These are phyloP conservation scores for Zygoascus hellenicus DNA, from an alignment of 1,139 yeast genomes.

Conservation along the genomic window DNA sequence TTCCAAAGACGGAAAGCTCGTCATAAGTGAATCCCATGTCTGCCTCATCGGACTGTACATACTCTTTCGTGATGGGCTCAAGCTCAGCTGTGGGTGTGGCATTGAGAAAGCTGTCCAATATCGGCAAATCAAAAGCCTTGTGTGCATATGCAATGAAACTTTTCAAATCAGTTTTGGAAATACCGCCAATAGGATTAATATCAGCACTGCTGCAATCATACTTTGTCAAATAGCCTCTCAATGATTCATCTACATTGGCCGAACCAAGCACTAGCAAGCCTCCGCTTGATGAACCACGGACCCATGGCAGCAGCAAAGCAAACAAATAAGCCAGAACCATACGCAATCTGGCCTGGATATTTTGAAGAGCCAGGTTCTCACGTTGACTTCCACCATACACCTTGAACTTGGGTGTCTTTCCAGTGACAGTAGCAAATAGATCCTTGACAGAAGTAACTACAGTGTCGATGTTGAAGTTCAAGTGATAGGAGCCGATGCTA, in stretches of 20 bases:
- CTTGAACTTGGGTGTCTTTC: constrained; percentile 79
- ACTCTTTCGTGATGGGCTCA: constrained; percentile 87
- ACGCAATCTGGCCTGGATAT: constrained; percentile 90
- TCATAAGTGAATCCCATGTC: constrained; percentile 99
- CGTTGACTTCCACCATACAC: constrained; percentile 89
- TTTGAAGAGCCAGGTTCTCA: constrained; percentile 89
- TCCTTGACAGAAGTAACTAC: constrained; percentile 68
- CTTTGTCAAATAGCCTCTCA: constrained; percentile 91
- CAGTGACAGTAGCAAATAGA: constrained; percentile 84
- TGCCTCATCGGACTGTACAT: constrained; percentile 91
- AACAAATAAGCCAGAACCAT: constrained; percentile 91
- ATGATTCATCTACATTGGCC: constrained; percentile 96
- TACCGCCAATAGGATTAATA: constrained; percentile 95
- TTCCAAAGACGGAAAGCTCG: constrained; percentile 87
- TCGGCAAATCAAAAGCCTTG: constrained; percentile 62
- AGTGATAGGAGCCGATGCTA: constrained; percentile 81
- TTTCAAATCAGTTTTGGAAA: constrained; percentile 88
- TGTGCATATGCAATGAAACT: constrained; percentile 78
- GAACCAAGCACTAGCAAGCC: constrained; percentile 89
- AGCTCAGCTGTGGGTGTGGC: constrained; percentile 98
- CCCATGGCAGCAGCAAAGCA: constrained; percentile 96
- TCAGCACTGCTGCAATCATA: constrained; percentile 97
- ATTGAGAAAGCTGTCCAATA: constrained; percentile 66
- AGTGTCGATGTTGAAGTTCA: constrained; percentile 85
- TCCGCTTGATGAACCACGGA: constrained; percentile 60